phyloP scores from a whole-genome alignment of 495 filamentous ascomycete species.

The Lophiotrema nucula region DNA sequence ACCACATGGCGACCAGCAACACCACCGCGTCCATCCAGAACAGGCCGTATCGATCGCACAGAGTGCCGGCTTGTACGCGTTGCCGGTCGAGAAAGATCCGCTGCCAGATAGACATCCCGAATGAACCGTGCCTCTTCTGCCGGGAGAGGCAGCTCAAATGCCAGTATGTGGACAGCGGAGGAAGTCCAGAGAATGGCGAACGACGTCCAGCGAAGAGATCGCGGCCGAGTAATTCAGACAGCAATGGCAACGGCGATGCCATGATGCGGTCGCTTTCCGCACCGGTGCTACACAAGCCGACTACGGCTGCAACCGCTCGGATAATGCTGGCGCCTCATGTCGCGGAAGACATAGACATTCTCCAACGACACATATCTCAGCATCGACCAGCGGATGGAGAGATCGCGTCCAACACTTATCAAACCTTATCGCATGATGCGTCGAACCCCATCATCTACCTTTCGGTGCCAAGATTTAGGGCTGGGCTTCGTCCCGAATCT shows the following conservation, averaged over 20 bases:
- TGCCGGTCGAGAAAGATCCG: constrained; percentile 26
- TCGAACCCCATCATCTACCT: constrained; percentile 22
- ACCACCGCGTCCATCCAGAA: constrained; percentile 7
- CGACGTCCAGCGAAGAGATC: not conserved
- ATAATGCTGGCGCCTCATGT: constrained; percentile 25
- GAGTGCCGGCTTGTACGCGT: constrained; percentile 21
- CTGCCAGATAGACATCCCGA: constrained; percentile 28
- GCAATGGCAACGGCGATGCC: not conserved
- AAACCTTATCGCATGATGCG: constrained; percentile 17
- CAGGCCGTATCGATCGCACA: constrained; percentile 26
- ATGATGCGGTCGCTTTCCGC: not conserved
- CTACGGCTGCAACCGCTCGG: constrained; percentile 9
- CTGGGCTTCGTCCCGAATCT: constrained; percentile 8
- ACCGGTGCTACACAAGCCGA: constrained; percentile 12
- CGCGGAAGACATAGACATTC: constrained; percentile 26
- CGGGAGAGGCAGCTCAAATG: constrained; percentile 26
- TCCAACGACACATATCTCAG: constrained; percentile 24
- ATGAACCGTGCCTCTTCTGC: constrained; percentile 28
- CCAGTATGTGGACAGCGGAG: constrained; percentile 26
- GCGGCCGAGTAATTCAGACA: constrained; percentile 3
- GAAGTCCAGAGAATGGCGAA: constrained; percentile 5
- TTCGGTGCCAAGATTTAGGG: constrained; percentile 18
- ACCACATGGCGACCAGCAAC: constrained; percentile 12
- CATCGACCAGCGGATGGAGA: not conserved
- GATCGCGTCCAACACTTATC: constrained; percentile 10